Percentiles rank a stretch among this genome's conserved stretches.
These are phyloP conservation scores for Didymella pinodella DNA, from an alignment of 2,329 filamentous ascomycete species.

Conservation along the genomic window DNA sequence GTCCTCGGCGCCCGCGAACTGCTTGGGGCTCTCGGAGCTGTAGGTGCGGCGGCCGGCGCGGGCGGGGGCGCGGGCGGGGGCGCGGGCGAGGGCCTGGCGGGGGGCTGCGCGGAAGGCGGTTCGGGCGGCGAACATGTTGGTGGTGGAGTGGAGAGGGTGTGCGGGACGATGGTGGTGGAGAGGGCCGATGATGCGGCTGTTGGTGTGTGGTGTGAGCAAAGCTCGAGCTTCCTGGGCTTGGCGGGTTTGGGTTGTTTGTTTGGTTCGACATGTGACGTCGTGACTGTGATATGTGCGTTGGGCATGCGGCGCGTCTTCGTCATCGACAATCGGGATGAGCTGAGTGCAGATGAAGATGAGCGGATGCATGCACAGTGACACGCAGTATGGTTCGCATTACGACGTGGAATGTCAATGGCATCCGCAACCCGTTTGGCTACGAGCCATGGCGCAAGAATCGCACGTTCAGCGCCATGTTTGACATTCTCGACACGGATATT, in stretches of 20 bases:
- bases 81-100: constrained; percentile 65
- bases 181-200: constrained; percentile 32
- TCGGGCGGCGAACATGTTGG: constrained; percentile 48
- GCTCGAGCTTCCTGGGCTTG: constrained; percentile 30
- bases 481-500: constrained; percentile 89
- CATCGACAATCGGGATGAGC: constrained; percentile 8
- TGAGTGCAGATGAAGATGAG: constrained; percentile 17
- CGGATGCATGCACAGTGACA: constrained; percentile 17
- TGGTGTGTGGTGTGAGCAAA: constrained; percentile 33
- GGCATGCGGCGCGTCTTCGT: constrained; percentile 26
- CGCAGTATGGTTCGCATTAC: constrained; percentile 78
- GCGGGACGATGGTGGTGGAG: constrained; percentile 19
- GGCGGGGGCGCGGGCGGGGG: constrained; percentile 65
- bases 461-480: constrained; percentile 79
- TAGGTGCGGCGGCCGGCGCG: constrained; percentile 75
- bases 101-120: constrained; percentile 56
- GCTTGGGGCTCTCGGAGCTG: constrained; percentile 66
- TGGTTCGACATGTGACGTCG: constrained; percentile 34
- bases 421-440: constrained; percentile 63
- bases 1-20: constrained; percentile 70
- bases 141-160: constrained; percentile 40
- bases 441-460: constrained; percentile 60
- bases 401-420: constrained; percentile 62
- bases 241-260: constrained; percentile 35
- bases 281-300: constrained; percentile 21